Base-by-base conservation (phyloP, 192 early-diverging fungal species). In the Coemansia sp. region DNA sequence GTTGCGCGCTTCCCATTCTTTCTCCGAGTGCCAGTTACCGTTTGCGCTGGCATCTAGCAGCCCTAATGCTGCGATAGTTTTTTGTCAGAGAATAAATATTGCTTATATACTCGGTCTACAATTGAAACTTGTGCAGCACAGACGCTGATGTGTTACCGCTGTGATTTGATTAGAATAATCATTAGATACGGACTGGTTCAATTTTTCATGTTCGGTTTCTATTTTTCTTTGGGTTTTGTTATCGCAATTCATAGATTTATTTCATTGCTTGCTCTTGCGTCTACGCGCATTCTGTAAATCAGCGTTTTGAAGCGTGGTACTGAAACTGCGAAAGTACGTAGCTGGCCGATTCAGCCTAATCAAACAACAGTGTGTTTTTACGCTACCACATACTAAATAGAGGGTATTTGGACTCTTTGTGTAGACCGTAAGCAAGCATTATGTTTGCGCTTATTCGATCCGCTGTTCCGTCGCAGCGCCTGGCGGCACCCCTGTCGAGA, bases 401-500 rank as follows among this genome's bases (percentile, higher is more conserved):
- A 35, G 32, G 8, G 32, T 9, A 35, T 35, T 35, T 35, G 32
- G 7, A 1, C 32, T 35, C 32, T 4, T 35, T 35, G 32, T 35
- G 32, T 35, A 35, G 32, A 7, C 32, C 5, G 32, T 35, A 10
- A 35, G 32, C 32, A n/a, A 45, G 41, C 1, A 5, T 3, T 13
- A 45, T 45, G 41, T 45, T 45, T 45, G 41, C 41, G 41, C 16
- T 13, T 45, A 45, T 45, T 14, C 41, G 41, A 45, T 45, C 41
- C 13, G 12, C 10, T 45, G 41, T n/a, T 45, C 14, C 41, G 41
- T n/a, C 16, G 41, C 41, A 45, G 41, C 41, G 41, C 16, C 41
- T n/a, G 16, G 14, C 41, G 16, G 22, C 66, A n/a, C 52, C 62
- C 13, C 18, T 50, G 10, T 35, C 62, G 50, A 67, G 73, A 49